Evolutionary conservation across 164 flowering plant species (phyloP), one percentile per base, ranked within the genome.

Genomic region (Tinospora cordifolia): DNA sequence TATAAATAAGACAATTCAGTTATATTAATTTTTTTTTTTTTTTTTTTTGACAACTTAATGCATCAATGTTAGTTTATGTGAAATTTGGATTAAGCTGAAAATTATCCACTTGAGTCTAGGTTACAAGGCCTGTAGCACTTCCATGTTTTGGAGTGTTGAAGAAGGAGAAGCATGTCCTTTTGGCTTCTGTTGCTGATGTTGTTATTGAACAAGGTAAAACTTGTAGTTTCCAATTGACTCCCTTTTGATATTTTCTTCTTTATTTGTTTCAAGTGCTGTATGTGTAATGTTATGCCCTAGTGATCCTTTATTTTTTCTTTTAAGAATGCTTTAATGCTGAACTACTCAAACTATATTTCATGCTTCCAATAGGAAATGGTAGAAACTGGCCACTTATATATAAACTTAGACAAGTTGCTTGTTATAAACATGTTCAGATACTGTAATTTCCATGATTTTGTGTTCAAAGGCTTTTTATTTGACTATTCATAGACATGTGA

Each of bases 111-210:
- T 15, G n/a, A 51, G 59, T 8, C 19, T 51, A 51, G 59, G n/a
- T 51, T 51, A 41, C 46, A 19, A 51, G 59, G 59, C 59, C 59
- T 15, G 59, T 51, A n/a, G 22, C 21, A 17, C 19, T 51, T 51
- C 59, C 59, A 51, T 51, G 59, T 51, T n/a, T 51, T n/a, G 59
- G 59, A 51, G 7, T n/a, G 22, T n/a, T 51, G 59, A 51, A 51
- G 59, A 51, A 51, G 19, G 59, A 51, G 21, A 51, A 51, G 19
- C 59, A 51, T 15, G 59, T 51, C n/a, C 7, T 51, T 0, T n/a
- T 51, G 21, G 21, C 59, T 51, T 51, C 59, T 51, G 59, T 51
- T 51, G 59, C 59, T 51, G 59, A 51, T 6, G 8, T 51, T 51
- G 21, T 51, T 51, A 51, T 51, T n/a, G 59, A 51, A 51, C 59